A percentile compares a stretch with the other conserved stretches of the same genome.
phyloP scores from a whole-genome alignment of 129 eudicot genomes.

The Deinandra increscens region DNA sequence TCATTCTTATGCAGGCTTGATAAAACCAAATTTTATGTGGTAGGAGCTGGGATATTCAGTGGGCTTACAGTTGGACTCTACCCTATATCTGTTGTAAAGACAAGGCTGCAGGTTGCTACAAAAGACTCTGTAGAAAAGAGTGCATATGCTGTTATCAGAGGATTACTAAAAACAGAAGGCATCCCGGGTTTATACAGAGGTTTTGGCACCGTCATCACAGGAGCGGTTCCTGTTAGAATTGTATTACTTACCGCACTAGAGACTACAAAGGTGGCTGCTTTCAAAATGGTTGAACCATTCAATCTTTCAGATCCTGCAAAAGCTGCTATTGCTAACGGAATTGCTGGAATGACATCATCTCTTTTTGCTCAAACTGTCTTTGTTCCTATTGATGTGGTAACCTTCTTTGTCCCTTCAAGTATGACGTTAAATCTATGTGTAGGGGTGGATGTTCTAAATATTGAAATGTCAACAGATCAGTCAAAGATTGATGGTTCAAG shows the following conservation, averaged over 20 bases:
- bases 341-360: constrained; percentile 91
- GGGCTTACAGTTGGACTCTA: constrained; percentile 86
- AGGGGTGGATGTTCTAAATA: not conserved
- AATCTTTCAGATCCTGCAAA: constrained; percentile 79
- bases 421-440: not conserved
- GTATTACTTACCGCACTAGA: constrained; percentile 88
- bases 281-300: constrained; percentile 70
- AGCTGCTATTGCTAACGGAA: constrained; percentile 94
- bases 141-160: constrained; percentile 73
- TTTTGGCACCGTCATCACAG: constrained; percentile 89
- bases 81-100: constrained; percentile 93
- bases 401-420: not conserved
- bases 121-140: constrained; percentile 65
- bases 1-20: constrained; percentile 74
- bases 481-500: constrained; percentile 98
- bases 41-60: constrained; percentile 91
- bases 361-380: constrained; percentile 81
- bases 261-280: constrained; percentile 87
- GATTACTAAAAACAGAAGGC: constrained; percentile 80
- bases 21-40: constrained; percentile 87
- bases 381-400: constrained; percentile 98
- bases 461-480: constrained; percentile 60
- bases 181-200: constrained; percentile 94
- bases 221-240: constrained; percentile 88
- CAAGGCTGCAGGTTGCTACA: constrained; percentile 89